Conservation (phyloP, 495 filamentous ascomycete species). For the Tuber indicum region DNA sequence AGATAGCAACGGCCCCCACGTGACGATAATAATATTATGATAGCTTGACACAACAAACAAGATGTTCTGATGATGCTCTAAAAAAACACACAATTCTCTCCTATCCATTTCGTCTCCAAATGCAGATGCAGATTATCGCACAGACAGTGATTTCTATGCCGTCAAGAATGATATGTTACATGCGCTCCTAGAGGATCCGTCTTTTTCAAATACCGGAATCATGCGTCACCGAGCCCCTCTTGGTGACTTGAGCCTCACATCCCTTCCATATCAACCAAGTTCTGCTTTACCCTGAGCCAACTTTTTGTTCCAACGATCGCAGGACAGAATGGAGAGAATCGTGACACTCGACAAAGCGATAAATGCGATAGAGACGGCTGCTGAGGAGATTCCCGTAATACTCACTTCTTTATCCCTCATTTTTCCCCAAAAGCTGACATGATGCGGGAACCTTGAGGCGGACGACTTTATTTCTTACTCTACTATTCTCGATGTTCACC, state of each 20-base stretch:
- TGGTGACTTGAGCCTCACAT: slow-evolving; percentile 30
- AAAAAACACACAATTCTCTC: neutral
- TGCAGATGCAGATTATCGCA: neutral
- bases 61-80: neutral
- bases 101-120: neutral
- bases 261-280: slow-evolving; percentile 7
- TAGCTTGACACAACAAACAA: neutral
- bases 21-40: neutral
- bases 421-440: slow-evolving; percentile 4
- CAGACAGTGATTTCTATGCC: neutral
- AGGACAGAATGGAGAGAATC: slow-evolving; percentile 26
- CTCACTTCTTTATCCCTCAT: neutral
- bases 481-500: slow-evolving; percentile 42
- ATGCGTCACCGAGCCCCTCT: slow-evolving; percentile 21
- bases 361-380: slow-evolving; percentile 39
- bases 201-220: neutral
- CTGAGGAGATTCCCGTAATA: slow-evolving; percentile 40
- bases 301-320: neutral
- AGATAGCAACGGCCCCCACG: neutral
- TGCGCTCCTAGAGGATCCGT: neutral
- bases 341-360: slow-evolving; percentile 42
- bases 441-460: slow-evolving; percentile 22
- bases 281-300: slow-evolving; percentile 9
- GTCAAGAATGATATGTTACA: neutral
- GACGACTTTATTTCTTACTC: slow-evolving; percentile 42